These are phyloP conservation scores for Sporisorium exsertum DNA, from an alignment of 1,284 basidiomycete species.

Conservation along the genomic window DNA sequence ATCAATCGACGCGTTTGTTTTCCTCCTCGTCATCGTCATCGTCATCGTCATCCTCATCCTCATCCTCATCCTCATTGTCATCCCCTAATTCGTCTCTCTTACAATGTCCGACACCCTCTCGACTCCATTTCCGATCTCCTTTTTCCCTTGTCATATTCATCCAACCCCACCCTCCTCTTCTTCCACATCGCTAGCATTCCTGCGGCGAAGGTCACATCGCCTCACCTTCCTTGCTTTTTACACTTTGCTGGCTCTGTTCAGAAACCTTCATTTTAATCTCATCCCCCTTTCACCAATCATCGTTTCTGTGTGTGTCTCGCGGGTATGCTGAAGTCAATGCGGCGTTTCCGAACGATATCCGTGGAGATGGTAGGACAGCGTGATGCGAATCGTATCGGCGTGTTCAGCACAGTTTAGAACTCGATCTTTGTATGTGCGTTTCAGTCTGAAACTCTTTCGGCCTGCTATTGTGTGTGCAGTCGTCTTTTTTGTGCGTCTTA, in stretches of 20 bases:
- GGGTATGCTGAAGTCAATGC: too few relatives aligned
- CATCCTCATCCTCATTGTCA: not conserved
- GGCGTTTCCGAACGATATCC: too few relatives aligned
- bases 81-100: too few relatives aligned
- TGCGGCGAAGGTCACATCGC: not conserved
- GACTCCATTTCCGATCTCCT: not conserved
- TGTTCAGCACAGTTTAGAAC: too few relatives aligned
- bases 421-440: too few relatives aligned
- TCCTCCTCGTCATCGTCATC: too few relatives aligned
- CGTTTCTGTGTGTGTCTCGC: not conserved
- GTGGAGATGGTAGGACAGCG: too few relatives aligned
- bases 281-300: not conserved
- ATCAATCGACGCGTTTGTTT: not conserved
- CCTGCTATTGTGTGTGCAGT: too few relatives aligned
- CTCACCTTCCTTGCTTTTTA: not conserved
- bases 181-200: not conserved
- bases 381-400: too few relatives aligned
- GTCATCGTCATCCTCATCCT: too few relatives aligned
- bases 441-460: too few relatives aligned
- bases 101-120: not conserved
- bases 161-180: not conserved
- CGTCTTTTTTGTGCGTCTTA: too few relatives aligned
- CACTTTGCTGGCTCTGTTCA: not conserved
- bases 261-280: not conserved
- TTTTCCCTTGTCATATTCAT: not conserved